Base-by-base conservation (phyloP, 1,284 basidiomycete species). In the Cryptococcus deneoformans region DNA sequence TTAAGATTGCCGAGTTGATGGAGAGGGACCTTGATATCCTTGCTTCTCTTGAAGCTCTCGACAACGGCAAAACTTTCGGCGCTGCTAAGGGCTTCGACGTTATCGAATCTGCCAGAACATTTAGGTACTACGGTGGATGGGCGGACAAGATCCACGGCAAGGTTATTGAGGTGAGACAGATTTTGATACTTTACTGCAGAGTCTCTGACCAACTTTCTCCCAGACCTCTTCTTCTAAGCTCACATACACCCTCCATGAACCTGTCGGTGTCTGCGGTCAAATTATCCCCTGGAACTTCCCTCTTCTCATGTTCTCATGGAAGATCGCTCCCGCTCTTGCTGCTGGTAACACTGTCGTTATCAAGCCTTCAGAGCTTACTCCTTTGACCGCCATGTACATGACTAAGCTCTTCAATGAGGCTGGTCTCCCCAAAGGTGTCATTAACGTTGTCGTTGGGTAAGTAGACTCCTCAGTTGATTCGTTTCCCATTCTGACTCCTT, bases 281-380 rank as follows among this genome's bases (percentile, higher is more conserved):
- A 92, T 93, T 66, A 90, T 92, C 63, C 89, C 89, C 10, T 91
- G 88, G 89, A 93, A 94, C 79, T 94, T 92, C 75, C 92, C 91
- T 16, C 88, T 94, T 73, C 85, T 85, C 68, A 92, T 93, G 91
- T 90, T 89, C 86, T 81, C 87, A 9, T 93, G 92, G 91, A 94
- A 94, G 79, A 83, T 93, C 52, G 91, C 86, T 8, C 92, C 92
- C 35, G 92, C 92, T 5, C 82, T 95, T 54, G 91, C 92, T 7
- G 86, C 85, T 46, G 74, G 74, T 12, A 73, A 72, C 55, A 70
- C 69, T 14, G 62, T 76, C 46, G 65, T 76, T 57, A 72, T 76
- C 65, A 76, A 96, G 78, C 90, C 92, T 10, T 90, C 90, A 35
- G 93, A 96, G 78, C 79, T 92, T 56, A 94, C 92, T 1, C 93